phyloP scores from a whole-genome alignment of 129 eudicot species.

The Helianthus tuberosus region DNA sequence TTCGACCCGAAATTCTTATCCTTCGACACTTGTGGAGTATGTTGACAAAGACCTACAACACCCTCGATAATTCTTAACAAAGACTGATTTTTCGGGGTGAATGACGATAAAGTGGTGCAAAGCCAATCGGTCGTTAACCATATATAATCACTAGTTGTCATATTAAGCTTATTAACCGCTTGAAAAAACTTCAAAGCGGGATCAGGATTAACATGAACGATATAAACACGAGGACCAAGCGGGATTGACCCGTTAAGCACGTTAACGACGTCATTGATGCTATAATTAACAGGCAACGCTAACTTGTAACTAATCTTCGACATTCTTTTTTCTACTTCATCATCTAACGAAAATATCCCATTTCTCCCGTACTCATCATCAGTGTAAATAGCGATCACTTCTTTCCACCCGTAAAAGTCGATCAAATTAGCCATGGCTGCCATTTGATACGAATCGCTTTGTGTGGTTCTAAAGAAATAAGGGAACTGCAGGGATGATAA shows the following conservation, averaged over 20 bases:
- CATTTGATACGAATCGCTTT: constrained; percentile 61
- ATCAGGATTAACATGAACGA: constrained; percentile 57
- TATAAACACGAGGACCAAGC: constrained; percentile 65
- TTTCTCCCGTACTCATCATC: constrained; percentile 72
- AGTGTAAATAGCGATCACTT: constrained; percentile 54
- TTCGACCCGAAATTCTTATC: constrained; percentile 21
- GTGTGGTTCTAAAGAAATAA: constrained; percentile 55
- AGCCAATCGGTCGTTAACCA: constrained; percentile 69
- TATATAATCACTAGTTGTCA: constrained; percentile 55
- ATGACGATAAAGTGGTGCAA: constrained; percentile 49
- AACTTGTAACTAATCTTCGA: constrained; percentile 53
- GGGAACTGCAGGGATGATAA: constrained; percentile 68
- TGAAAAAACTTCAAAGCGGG: constrained; percentile 43
- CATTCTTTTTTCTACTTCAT: constrained; percentile 47
- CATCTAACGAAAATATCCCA: constrained; percentile 50
- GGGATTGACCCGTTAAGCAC: constrained; percentile 51
- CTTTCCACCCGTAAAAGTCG: constrained; percentile 61
- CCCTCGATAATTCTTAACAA: constrained; percentile 45
- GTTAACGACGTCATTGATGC: constrained; percentile 36
- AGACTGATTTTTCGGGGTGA: constrained; percentile 27
- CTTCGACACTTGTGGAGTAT: constrained; percentile 27
- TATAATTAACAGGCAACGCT: constrained; percentile 41
- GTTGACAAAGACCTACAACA: constrained; percentile 52
- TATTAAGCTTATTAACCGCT: constrained; percentile 46
- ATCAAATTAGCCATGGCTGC: constrained; percentile 69